Base-by-base conservation (phyloP, 2,329 filamentous ascomycete species). In the Zymoseptoria pseudotritici region DNA sequence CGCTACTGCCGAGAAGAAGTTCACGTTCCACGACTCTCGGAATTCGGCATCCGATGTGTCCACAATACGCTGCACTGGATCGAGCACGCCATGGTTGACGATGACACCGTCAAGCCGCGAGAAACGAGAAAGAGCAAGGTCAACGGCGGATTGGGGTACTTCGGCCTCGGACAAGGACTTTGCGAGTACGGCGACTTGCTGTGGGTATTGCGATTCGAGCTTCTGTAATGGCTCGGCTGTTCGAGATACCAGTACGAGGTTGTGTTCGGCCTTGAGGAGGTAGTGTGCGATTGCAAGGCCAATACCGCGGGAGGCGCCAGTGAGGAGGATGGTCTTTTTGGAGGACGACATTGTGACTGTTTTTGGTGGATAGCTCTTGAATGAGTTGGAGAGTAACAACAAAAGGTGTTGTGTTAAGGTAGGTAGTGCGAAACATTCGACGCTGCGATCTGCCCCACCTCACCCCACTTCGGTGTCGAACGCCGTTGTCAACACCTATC, bases 11-110 rank as follows among this genome's bases (percentile, higher is more conserved):
- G 90, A 93, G 72, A 97, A 91, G 67, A 97, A 85, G 72, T 97
- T 97, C 63, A 91, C 79, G 67, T 96, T 87, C 74, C 91, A 97
- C 8, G 83, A 79, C 1, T 77, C 75, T 69, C 85, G 87, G 90
- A 92, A 97, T 62, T 89, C 86, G 46, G 88, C 85, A 0, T 85
- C 71, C n/a, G 83, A 82, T 17, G 82, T 80, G 58, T 93, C 83
- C 3, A 78, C 84, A 52, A 97, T 77, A 60, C 83, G 84, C 55
- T 83, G 84, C 50, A 95, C 86, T 1, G 91, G 89, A n/a, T 85
- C 82, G 52, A 99, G 76, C 0, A 86, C 80, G 20, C 91, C 92
- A 72, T 99, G 94, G 74, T 97, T 97, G 63, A 97, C 78, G 11
- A 99, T 84, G 52, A 99, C 73, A 1, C 86, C 88, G 71, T 99